phyloP scores from a whole-genome alignment of 257 asterid genomes.

The Solanum sitiens region DNA sequence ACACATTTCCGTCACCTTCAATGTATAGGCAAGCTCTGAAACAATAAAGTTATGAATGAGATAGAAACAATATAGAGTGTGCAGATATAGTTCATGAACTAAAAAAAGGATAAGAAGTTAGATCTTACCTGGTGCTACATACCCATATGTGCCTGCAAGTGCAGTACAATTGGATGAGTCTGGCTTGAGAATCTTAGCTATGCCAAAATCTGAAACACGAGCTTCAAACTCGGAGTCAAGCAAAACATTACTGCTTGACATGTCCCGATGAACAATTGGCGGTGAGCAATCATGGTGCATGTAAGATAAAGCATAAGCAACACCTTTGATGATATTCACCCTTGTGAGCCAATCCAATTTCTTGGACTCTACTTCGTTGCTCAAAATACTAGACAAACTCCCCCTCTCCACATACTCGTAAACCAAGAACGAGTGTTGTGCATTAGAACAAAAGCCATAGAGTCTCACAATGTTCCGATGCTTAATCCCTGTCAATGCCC shows the following conservation, averaged over 20 bases:
- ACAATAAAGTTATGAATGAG: background rate
- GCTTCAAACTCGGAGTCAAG: background rate
- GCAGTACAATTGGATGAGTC: constrained; percentile 4
- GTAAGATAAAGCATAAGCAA: background rate
- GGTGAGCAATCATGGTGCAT: constrained; percentile 5
- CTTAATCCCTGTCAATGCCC: background rate
- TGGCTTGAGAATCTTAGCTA: constrained; percentile 3
- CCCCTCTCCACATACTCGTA: background rate
- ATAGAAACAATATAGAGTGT: background rate
- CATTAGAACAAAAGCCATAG: background rate
- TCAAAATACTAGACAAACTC: background rate
- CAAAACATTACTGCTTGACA: constrained; percentile 1
- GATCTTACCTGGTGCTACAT: background rate
- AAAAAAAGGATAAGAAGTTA: background rate
- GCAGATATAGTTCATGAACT: background rate
- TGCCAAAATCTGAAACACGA: constrained; percentile 5
- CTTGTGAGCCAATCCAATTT: background rate
- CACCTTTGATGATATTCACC: background rate
- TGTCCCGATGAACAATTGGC: constrained; percentile 8
- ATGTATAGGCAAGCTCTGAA: constrained; percentile 4
- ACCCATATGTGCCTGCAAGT: constrained; percentile 10
- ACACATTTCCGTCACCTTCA: constrained; percentile 5
- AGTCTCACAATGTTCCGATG: constrained; percentile 1
- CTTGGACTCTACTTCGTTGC: background rate
- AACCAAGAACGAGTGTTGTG: constrained; percentile 3